A percentile compares a stretch with the other conserved stretches of the same genome.
phyloP scores from a whole-genome alignment of 2,329 filamentous ascomycete genomes.

The Bipolaris oryzae region DNA sequence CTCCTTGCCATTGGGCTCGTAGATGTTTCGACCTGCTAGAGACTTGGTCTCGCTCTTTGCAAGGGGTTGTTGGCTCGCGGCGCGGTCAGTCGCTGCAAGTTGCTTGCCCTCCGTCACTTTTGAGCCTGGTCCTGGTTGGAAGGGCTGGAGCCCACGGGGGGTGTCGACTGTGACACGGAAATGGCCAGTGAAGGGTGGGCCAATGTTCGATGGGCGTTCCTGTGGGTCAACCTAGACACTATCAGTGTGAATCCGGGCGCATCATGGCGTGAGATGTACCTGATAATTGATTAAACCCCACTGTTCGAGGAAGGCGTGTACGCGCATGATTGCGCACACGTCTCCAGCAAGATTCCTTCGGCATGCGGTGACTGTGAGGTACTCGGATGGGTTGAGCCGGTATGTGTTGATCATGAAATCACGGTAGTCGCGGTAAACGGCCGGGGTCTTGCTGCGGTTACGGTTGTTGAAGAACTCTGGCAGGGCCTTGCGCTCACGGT shows the following conservation, averaged over 20 bases:
- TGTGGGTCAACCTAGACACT: slow-evolving; percentile 85
- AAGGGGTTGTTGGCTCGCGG: slow-evolving; percentile 67
- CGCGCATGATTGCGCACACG: slow-evolving; percentile 98
- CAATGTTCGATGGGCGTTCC: slow-evolving; percentile 91
- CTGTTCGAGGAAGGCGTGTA: slow-evolving; percentile 96
- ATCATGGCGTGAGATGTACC: slow-evolving; percentile 58
- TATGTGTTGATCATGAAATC: slow-evolving; percentile 99
- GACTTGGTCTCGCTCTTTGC: slow-evolving; percentile 84
- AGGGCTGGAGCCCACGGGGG: slow-evolving; percentile 89
- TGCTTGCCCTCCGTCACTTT: slow-evolving; percentile 64
- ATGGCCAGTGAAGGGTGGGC: slow-evolving; percentile 95
- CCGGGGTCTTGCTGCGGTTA: slow-evolving; percentile 96
- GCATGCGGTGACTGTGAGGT: slow-evolving; percentile 95
- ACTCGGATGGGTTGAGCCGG: slow-evolving; percentile 91
- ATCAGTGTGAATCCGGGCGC: slow-evolving; percentile 6
- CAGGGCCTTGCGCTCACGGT: slow-evolving; percentile 90
- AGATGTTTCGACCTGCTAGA: slow-evolving; percentile 94
- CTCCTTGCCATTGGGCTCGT: slow-evolving; percentile 89
- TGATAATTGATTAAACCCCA: slow-evolving; percentile 99
- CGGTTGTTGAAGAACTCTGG: slow-evolving; percentile 98
- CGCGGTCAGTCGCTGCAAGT: slow-evolving; percentile 71
- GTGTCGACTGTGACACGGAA: slow-evolving; percentile 97
- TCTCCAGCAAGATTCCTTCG: slow-evolving; percentile 93
- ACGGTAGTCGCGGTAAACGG: slow-evolving; percentile 97
- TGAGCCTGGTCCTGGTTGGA: slow-evolving; percentile 86